Evolutionary conservation across 805 yeast species (phyloP).

Genomic region (Saccharomycopsis lassenensis): DNA sequence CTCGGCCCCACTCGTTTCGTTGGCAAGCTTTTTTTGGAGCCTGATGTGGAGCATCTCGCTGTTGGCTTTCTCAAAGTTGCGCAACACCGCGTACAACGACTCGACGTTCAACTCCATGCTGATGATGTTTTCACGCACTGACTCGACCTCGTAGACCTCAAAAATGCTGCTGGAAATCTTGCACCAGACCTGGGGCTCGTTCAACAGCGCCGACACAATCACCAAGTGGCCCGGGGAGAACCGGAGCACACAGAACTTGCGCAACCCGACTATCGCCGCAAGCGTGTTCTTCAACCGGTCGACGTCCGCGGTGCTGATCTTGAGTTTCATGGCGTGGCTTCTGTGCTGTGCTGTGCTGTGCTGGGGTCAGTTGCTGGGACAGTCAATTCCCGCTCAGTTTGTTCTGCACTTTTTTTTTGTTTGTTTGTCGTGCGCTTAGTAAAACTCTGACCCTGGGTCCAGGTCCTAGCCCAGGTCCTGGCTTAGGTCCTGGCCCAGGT

Average conservation of each 20-base stretch:
- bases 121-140: constrained; percentile 42
- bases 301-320: constrained; percentile 22
- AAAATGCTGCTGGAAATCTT: constrained; percentile 38
- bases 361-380: neutral
- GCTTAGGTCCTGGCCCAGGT: too few species aligned
- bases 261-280: constrained; percentile 37
- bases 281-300: constrained; percentile 29
- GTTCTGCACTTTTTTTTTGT: too few species aligned
- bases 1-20: constrained; percentile 21
- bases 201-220: constrained; percentile 39
- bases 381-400: too few species aligned
- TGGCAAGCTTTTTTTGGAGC: constrained; percentile 30
- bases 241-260: constrained; percentile 46
- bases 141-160: constrained; percentile 38
- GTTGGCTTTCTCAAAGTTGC: constrained; percentile 43
- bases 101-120: constrained; percentile 55
- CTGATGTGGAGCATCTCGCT: constrained; percentile 41
- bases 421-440: too few species aligned
- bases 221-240: constrained; percentile 40
- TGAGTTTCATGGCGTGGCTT: constrained; percentile 22
- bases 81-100: constrained; percentile 44
- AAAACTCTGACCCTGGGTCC: too few species aligned
- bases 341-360: neutral
- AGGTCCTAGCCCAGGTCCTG: too few species aligned
- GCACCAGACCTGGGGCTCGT: constrained; percentile 64